phyloP scores from a whole-genome alignment of 768 basidiomycete genomes.

The Nidularia sp. region DNA sequence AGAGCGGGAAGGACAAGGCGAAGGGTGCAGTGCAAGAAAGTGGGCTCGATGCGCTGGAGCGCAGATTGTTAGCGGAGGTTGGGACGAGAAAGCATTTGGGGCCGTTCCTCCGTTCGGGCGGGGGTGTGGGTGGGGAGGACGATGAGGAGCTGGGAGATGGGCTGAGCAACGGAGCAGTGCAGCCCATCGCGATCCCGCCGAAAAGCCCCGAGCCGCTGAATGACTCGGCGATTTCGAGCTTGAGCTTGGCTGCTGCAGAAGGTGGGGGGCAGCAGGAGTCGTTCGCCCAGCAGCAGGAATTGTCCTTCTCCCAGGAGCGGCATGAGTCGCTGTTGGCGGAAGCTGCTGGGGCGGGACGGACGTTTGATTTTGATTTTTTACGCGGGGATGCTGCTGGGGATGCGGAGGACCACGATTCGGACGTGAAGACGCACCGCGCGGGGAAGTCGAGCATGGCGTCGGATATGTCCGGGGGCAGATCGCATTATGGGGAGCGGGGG shows the following conservation, averaged over 20 bases:
- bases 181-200: constrained; percentile 23
- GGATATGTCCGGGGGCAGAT: constrained; percentile 12
- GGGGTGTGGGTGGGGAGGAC: constrained; percentile 14
- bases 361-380: constrained; percentile 14
- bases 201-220: constrained; percentile 28
- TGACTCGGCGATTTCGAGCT: constrained; percentile 54
- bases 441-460: constrained; percentile 24
- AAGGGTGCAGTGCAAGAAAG: no score
- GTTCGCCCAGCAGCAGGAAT: background rate
- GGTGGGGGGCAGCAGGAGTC: constrained; percentile 12
- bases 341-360: constrained; percentile 15
- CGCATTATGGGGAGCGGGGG: constrained; percentile 5
- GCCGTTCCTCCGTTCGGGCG: constrained; percentile 24
- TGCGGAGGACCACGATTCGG: constrained; percentile 30
- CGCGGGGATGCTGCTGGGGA: no score
- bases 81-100: constrained; percentile 53
- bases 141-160: no score
- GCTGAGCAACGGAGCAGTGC: no score
- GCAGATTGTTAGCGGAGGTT: constrained; percentile 64
- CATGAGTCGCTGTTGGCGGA: background rate
- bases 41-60: constrained; percentile 73
- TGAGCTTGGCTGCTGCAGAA: constrained; percentile 39
- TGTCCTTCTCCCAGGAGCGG: background rate
- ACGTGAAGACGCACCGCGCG: constrained; percentile 34
- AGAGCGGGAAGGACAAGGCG: no score